These are phyloP conservation scores for Lunularia cruciata DNA, from an alignment of 225 moss, liverwort and hornwort genomes.

Conservation along the genomic window DNA sequence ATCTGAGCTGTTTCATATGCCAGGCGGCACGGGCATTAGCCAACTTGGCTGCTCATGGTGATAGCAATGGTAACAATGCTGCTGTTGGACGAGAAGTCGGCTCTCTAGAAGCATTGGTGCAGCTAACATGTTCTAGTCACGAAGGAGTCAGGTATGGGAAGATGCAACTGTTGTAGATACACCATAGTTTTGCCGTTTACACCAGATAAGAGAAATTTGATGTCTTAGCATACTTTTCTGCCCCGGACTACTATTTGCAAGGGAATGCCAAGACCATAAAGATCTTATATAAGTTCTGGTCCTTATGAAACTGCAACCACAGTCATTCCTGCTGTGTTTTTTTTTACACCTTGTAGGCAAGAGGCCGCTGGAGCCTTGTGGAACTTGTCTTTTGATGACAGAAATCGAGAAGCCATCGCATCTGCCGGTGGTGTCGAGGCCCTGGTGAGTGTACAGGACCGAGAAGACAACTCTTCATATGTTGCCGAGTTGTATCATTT, in stretches of 20 bases:
- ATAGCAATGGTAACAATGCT: constrained; percentile 97
- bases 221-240: too few relatives aligned
- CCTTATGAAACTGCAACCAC: too few relatives aligned
- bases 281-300: too few relatives aligned
- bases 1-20: constrained; percentile 30
- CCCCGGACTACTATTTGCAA: too few relatives aligned
- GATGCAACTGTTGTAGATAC: too few relatives aligned
- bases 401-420: constrained; percentile 93
- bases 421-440: constrained; percentile 90
- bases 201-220: too few relatives aligned
- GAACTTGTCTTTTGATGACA: constrained; percentile 97
- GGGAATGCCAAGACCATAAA: too few relatives aligned
- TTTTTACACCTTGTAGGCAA: constrained; percentile 50
- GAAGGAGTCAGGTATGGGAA: constrained; percentile 81
- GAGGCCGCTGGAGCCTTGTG: constrained; percentile 96
- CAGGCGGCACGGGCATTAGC: constrained; percentile 91
- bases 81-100: constrained; percentile 87
- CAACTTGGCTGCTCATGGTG: constrained; percentile 95
- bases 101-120: constrained; percentile 89
- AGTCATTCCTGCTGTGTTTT: neutral
- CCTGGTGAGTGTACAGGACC: constrained; percentile 71
- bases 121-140: constrained; percentile 81
- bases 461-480: too few relatives aligned
- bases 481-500: too few relatives aligned
- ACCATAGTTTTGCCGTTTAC: too few relatives aligned